phyloP scores from a whole-genome alignment of 2,329 filamentous ascomycete species.

The Pseudopyrenochaeta lycopersici region DNA sequence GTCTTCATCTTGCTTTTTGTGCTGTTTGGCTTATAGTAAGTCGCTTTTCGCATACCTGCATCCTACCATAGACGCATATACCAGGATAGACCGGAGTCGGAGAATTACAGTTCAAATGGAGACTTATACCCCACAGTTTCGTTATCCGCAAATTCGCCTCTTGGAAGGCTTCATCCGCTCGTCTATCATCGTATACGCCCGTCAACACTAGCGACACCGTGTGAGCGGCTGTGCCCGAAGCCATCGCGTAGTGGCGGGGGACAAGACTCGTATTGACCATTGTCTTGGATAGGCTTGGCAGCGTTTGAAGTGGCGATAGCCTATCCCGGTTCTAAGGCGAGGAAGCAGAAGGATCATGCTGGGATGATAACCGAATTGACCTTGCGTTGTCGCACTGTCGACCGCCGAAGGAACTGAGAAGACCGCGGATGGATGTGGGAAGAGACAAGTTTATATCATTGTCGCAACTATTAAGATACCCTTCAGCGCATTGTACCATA shows the following conservation, averaged over 20 bases:
- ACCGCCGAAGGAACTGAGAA: not conserved
- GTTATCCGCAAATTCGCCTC: constrained; percentile 26
- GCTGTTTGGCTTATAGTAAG: constrained; percentile 33
- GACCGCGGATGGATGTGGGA: not conserved
- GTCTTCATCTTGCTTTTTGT: constrained; percentile 30
- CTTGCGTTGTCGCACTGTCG: not conserved
- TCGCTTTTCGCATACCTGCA: constrained; percentile 1
- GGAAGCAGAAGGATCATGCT: not conserved
- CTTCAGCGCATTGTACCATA: constrained; percentile 6
- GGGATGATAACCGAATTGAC: not conserved
- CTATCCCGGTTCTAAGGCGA: too few species aligned
- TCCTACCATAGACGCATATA: constrained; percentile 4
- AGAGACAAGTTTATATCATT: not conserved
- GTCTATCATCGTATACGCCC: constrained; percentile 22
- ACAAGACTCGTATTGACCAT: constrained; percentile 1
- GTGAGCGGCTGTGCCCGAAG: constrained; percentile 4
- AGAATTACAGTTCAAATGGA: constrained; percentile 2
- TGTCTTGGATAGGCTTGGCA: not conserved
- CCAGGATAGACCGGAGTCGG: not conserved
- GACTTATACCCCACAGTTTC: constrained; percentile 33
- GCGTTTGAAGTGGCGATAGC: not conserved
- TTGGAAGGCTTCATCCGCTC: constrained; percentile 28
- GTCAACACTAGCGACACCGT: constrained; percentile 27
- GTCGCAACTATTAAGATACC: constrained; percentile 3
- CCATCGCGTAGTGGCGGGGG: not conserved